Conservation (phyloP, 1,284 basidiomycete species). For the Stereum hirsutum region DNA sequence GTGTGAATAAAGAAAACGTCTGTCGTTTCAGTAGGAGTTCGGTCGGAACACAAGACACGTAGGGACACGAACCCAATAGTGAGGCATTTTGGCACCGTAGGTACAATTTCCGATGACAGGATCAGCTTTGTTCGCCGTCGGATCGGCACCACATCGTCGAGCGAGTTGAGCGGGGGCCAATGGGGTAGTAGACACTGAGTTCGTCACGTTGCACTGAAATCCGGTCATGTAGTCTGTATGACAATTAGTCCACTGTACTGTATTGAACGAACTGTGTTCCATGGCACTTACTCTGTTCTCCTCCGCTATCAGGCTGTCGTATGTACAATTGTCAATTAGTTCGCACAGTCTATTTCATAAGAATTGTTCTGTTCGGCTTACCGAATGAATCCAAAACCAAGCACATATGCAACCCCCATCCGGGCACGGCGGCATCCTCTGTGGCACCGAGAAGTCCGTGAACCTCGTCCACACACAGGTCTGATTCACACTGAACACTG, state of each 20-base stretch:
- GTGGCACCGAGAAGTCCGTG: constrained; percentile 61
- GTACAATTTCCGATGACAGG: constrained; percentile 41
- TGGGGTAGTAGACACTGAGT: constrained; percentile 39
- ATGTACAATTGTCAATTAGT: no score
- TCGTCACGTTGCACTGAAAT: constrained; percentile 65
- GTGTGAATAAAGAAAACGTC: no score
- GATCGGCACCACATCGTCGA: constrained; percentile 24
- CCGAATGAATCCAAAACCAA: constrained; percentile 70
- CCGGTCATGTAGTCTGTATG: constrained; percentile 72
- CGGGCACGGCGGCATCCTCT: constrained; percentile 61
- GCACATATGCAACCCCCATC: constrained; percentile 58
- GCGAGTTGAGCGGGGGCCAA: constrained; percentile 25
- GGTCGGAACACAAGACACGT: no score
- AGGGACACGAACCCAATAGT: constrained; percentile 72
- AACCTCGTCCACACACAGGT: constrained; percentile 63
- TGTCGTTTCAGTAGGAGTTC: no score
- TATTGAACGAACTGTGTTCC: no score
- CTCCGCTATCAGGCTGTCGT: constrained; percentile 27
- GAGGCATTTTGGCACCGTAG: constrained; percentile 56
- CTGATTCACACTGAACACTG: constrained; percentile 67
- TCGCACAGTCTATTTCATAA: no score
- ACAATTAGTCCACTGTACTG: no score
- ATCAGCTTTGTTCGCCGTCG: constrained; percentile 15
- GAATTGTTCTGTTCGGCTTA: no score
- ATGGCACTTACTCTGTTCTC: constrained; percentile 33